A percentile compares a stretch with the other conserved stretches of the same genome.
Conservation (phyloP, 768 basidiomycete species). For the Russula sp. region DNA sequence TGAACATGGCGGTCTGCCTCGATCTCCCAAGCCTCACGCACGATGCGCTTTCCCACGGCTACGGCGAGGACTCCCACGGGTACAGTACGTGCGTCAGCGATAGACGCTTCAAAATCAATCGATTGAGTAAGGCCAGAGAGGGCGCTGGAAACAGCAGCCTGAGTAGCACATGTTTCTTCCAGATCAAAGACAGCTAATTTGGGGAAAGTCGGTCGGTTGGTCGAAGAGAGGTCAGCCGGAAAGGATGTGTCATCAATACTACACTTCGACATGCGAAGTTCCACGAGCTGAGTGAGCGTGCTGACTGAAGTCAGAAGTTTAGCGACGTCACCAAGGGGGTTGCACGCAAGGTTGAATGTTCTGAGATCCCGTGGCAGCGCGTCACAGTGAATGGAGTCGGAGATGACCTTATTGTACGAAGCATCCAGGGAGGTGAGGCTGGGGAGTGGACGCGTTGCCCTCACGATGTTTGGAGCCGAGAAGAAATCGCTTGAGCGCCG, state of each 20-base stretch:
- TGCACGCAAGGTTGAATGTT: constrained; percentile 58
- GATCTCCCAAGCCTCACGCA: constrained; percentile 75
- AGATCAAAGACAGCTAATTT: constrained; percentile 53
- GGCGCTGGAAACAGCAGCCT: constrained; percentile 38
- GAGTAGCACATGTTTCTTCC: constrained; percentile 53
- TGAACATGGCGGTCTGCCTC: constrained; percentile 52
- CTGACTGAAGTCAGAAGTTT: constrained; percentile 13
- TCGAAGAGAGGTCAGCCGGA: constrained; percentile 27
- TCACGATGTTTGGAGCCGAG: constrained; percentile 44
- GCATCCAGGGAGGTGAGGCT: constrained; percentile 55
- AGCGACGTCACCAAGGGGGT: constrained; percentile 46
- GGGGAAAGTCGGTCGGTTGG: constrained; percentile 36
- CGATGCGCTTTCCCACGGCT: constrained; percentile 59
- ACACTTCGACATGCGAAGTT: constrained; percentile 13
- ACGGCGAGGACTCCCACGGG: constrained; percentile 27
- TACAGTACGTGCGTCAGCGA: constrained; percentile 30
- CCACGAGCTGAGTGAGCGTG: constrained; percentile 13
- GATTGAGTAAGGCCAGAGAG: constrained; percentile 43
- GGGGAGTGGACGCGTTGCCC: constrained; percentile 59
- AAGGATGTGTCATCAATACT: constrained; percentile 58
- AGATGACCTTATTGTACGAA: constrained; percentile 58
- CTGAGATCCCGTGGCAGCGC: constrained; percentile 46
- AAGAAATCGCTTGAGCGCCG: constrained; percentile 51
- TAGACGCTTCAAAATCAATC: constrained; percentile 47
- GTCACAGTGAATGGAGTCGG: constrained; percentile 43